These are phyloP conservation scores for Hymenochaete sp. DNA, from an alignment of 1,284 basidiomycete species.

Conservation along the genomic window DNA sequence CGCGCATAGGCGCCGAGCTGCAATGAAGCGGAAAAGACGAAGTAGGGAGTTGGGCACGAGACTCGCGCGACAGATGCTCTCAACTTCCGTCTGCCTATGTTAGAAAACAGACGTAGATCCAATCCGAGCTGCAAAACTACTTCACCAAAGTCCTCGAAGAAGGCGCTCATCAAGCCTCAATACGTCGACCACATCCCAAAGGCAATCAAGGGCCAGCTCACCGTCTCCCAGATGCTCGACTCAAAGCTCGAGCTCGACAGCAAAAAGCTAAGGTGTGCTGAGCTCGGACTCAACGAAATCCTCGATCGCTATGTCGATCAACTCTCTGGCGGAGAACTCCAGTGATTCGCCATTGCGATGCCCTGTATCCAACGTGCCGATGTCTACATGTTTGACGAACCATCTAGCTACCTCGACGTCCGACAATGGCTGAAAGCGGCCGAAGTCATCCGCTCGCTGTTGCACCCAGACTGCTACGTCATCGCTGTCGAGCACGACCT, in stretches of 20 bases:
- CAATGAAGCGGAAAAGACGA: too few relatives aligned
- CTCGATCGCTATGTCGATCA: slow-evolving; percentile 77
- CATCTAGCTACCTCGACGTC: slow-evolving; percentile 94
- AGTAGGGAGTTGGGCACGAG: too few relatives aligned
- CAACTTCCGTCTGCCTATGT: too few relatives aligned
- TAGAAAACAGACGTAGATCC: too few relatives aligned
- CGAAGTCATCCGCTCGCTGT: slow-evolving; percentile 84
- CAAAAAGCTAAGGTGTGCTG: slow-evolving; percentile 72
- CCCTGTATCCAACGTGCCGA: slow-evolving; percentile 88
- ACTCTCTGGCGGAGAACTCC: slow-evolving; percentile 91
- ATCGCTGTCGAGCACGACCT: slow-evolving; percentile 97
- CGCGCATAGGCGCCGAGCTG: too few relatives aligned
- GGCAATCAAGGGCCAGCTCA: slow-evolving; percentile 85
- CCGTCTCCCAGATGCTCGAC: slow-evolving; percentile 84
- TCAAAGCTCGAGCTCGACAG: slow-evolving; percentile 80
- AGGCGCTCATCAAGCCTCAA: slow-evolving; percentile 97
- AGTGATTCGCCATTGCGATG: slow-evolving; percentile 93
- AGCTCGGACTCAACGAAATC: slow-evolving; percentile 81
- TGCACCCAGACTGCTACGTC: slow-evolving; percentile 79
- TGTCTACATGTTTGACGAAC: slow-evolving; percentile 98
- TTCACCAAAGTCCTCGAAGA: slow-evolving; percentile 98
- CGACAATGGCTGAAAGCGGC: slow-evolving; percentile 92
- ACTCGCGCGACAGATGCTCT: too few relatives aligned
- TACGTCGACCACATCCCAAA: slow-evolving; percentile 97
- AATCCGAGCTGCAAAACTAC: slow-evolving; percentile 97